These are phyloP conservation scores for Phascolomyces articulosus DNA, from an alignment of 371 early-diverging fungal species.

Conservation along the genomic window DNA sequence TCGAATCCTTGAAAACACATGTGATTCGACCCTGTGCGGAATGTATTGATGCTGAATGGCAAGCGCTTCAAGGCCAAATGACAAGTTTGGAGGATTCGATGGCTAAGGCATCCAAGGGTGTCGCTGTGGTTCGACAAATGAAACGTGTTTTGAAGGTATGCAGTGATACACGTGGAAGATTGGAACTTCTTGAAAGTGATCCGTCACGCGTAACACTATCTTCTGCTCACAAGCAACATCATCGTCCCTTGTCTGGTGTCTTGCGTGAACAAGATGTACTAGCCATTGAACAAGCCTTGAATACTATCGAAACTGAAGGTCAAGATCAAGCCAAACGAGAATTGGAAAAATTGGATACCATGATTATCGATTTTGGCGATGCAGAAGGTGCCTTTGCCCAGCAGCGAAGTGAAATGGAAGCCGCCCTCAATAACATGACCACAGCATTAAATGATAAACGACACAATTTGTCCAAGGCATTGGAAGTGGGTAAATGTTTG, in stretches of 20 bases:
- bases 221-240: slow-evolving; percentile 8
- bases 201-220: neutral
- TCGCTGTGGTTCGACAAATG: slow-evolving; percentile 37
- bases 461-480: slow-evolving; percentile 37
- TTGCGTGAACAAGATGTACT: slow-evolving; percentile 17
- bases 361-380: slow-evolving; percentile 19
- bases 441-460: slow-evolving; percentile 41
- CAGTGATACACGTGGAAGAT: slow-evolving; percentile 37
- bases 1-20: neutral
- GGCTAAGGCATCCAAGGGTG: slow-evolving; percentile 25
- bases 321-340: slow-evolving; percentile 6
- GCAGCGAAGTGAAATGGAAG: slow-evolving; percentile 46
- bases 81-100: slow-evolving; percentile 9
- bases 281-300: slow-evolving; percentile 11
- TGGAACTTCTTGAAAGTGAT: slow-evolving; percentile 6
- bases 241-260: slow-evolving; percentile 5
- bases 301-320: slow-evolving; percentile 7
- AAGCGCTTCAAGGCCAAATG: slow-evolving; percentile 3
- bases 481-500: slow-evolving; percentile 45
- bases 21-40: slow-evolving; percentile 8
- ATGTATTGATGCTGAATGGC: slow-evolving; percentile 15
- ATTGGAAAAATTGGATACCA: slow-evolving; percentile 7
- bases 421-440: slow-evolving; percentile 32
- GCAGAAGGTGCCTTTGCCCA: slow-evolving; percentile 33
- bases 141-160: slow-evolving; percentile 35